phyloP scores from a whole-genome alignment of 2,329 filamentous ascomycete genomes.

The Nemania diffusa region DNA sequence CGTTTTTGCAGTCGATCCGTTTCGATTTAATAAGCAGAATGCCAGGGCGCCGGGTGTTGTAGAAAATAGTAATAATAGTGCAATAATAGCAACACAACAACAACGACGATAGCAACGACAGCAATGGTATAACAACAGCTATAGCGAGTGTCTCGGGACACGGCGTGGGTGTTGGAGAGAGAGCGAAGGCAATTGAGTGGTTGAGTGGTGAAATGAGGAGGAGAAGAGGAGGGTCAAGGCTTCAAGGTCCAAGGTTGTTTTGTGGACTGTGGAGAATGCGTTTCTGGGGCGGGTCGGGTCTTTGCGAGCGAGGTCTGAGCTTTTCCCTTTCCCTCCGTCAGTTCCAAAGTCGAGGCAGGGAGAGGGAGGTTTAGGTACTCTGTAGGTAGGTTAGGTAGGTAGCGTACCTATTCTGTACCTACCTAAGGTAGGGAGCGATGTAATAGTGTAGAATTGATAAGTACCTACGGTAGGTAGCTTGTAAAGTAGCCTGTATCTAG shows the following conservation, averaged over 20 bases:
- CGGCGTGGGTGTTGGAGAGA: slow-evolving; percentile 33
- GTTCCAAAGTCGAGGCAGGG: background rate
- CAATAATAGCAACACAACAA: slow-evolving; percentile 4
- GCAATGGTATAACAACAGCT: slow-evolving; percentile 12
- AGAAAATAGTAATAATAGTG: slow-evolving; percentile 24
- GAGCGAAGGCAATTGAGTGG: slow-evolving; percentile 35
- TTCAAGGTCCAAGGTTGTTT: slow-evolving; percentile 37
- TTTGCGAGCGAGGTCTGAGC: slow-evolving; percentile 27
- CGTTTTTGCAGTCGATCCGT: slow-evolving; percentile 24
- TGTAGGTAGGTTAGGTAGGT: slow-evolving; percentile 8
- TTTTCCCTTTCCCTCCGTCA: slow-evolving; percentile 19
- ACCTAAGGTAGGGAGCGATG: background rate
- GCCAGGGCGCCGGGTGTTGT: slow-evolving; percentile 15
- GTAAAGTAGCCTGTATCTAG: no score
- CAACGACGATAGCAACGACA: background rate
- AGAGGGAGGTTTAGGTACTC: background rate
- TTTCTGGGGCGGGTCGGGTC: slow-evolving; percentile 36
- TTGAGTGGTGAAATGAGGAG: slow-evolving; percentile 41
- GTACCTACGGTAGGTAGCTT: background rate
- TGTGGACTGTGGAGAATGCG: slow-evolving; percentile 40
- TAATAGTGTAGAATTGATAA: background rate
- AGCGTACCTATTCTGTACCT: background rate
- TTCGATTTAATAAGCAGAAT: slow-evolving; percentile 27
- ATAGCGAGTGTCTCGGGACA: slow-evolving; percentile 40
- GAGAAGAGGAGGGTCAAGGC: slow-evolving; percentile 40